These are phyloP conservation scores for Trichoderma brevicompactum DNA, from an alignment of 2,329 filamentous ascomycete species.

Conservation along the genomic window DNA sequence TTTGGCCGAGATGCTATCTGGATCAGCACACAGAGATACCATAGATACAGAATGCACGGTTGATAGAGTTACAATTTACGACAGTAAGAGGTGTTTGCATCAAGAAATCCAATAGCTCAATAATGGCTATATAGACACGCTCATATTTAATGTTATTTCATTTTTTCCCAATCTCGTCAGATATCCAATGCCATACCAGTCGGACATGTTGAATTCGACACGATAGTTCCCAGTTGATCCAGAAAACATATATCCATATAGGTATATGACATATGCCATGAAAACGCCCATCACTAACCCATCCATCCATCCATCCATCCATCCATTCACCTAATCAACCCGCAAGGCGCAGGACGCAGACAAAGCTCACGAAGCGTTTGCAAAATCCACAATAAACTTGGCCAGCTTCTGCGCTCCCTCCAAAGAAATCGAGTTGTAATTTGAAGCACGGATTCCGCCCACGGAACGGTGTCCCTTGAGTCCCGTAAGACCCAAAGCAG, in stretches of 20 bases:
- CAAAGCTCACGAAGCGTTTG: constrained; percentile 38
- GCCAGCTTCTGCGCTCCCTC: constrained; percentile 70
- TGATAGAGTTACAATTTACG: neutral
- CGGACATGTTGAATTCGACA: constrained; percentile 26
- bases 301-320: neutral
- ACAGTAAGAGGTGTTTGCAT: neutral
- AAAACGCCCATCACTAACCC: neutral
- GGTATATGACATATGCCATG: neutral
- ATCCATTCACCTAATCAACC: too few species aligned
- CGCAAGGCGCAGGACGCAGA: neutral
- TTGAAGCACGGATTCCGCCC: constrained; percentile 82
- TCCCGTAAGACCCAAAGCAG: constrained; percentile 71
- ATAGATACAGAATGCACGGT: neutral
- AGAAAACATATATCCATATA: neutral
- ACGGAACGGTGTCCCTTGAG: constrained; percentile 88
- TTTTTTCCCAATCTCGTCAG: neutral
- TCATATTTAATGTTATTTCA: neutral
- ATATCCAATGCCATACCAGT: neutral
- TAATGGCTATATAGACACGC: neutral
- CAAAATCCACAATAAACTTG: constrained; percentile 62
- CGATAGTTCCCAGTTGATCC: neutral
- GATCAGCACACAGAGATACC: neutral
- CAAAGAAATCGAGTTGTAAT: constrained; percentile 83
- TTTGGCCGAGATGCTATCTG: neutral
- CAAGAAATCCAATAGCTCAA: neutral